These are phyloP conservation scores for Penicillium verhagenii DNA, from an alignment of 495 filamentous ascomycete species.

Conservation along the genomic window DNA sequence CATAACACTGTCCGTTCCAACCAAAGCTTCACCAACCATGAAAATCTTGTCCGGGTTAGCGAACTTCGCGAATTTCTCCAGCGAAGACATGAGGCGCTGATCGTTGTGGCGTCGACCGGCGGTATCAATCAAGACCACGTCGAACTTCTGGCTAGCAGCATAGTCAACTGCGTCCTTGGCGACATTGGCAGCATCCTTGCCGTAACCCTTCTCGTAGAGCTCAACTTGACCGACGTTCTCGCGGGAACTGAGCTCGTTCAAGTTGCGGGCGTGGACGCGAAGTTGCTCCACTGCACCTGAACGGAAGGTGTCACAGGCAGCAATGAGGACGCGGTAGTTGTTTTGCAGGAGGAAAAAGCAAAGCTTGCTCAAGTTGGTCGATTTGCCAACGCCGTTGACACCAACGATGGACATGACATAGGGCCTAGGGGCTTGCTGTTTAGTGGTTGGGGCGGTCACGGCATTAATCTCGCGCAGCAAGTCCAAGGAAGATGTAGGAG, in stretches of 20 bases:
- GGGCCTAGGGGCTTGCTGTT: slow-evolving; percentile 61
- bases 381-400: slow-evolving; percentile 97
- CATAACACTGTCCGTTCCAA: slow-evolving; percentile 89
- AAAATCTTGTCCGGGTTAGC: slow-evolving; percentile 96
- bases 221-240: slow-evolving; percentile 79
- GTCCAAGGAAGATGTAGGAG: slow-evolving; percentile 90
- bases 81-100: slow-evolving; percentile 84
- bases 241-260: slow-evolving; percentile 78
- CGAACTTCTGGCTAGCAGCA: slow-evolving; percentile 70
- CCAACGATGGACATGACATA: slow-evolving; percentile 98
- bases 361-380: slow-evolving; percentile 94
- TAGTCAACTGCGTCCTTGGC: slow-evolving; percentile 88
- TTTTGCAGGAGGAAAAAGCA: slow-evolving; percentile 97
- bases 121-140: slow-evolving; percentile 96
- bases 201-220: slow-evolving; percentile 94
- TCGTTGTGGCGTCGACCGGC: slow-evolving; percentile 95
- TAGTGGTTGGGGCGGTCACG: slow-evolving; percentile 59
- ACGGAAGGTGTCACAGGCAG: slow-evolving; percentile 95
- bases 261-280: slow-evolving; percentile 86
- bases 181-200: slow-evolving; percentile 93
- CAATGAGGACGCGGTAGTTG: slow-evolving; percentile 91
- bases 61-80: slow-evolving; percentile 96
- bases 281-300: slow-evolving; percentile 97
- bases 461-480: slow-evolving; percentile 88
- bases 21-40: slow-evolving; percentile 97